phyloP scores from a whole-genome alignment of 179 eudicot genomes.

The Nepenthes alata region DNA sequence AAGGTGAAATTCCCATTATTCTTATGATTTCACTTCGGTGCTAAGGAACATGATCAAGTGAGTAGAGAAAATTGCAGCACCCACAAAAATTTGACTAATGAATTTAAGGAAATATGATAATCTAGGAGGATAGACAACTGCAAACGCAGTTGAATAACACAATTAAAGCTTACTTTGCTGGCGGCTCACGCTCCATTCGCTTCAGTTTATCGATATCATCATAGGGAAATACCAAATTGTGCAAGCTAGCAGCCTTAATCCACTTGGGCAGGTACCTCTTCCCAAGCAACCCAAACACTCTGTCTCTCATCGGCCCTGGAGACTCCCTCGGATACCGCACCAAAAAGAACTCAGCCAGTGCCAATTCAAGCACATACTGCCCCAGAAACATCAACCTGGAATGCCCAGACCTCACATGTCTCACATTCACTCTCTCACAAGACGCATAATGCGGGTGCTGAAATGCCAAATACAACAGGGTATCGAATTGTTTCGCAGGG shows the following conservation, averaged over 20 bases:
- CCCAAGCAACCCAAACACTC: slow-evolving; percentile 85
- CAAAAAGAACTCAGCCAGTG: slow-evolving; percentile 76
- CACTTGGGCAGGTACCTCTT: slow-evolving; percentile 74
- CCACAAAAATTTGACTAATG: no score
- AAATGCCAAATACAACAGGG: slow-evolving; percentile 75
- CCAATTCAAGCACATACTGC: slow-evolving; percentile 78
- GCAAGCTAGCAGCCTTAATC: slow-evolving; percentile 89
- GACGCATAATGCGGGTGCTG: slow-evolving; percentile 68
- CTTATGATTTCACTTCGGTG: no score
- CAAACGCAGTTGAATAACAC: neutral
- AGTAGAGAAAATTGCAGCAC: no score
- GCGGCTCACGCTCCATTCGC: slow-evolving; percentile 67
- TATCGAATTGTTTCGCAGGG: slow-evolving; percentile 91
- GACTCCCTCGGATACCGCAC: slow-evolving; percentile 94
- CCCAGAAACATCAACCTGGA: slow-evolving; percentile 82
- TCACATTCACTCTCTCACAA: slow-evolving; percentile 65
- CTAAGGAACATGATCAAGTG: no score
- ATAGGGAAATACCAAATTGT: slow-evolving; percentile 74
- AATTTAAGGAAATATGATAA: no score
- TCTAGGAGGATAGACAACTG: neutral
- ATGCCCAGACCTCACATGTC: slow-evolving; percentile 84
- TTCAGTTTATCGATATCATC: slow-evolving; percentile 68
- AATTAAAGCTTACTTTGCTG: slow-evolving; percentile 62
- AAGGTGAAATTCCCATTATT: no score
- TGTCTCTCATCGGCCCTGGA: slow-evolving; percentile 96